Evolutionary conservation across 2,329 filamentous ascomycete genomes (phyloP), one percentile per base, ranked within the genome.

Genomic region (Arthroderma sp.): DNA sequence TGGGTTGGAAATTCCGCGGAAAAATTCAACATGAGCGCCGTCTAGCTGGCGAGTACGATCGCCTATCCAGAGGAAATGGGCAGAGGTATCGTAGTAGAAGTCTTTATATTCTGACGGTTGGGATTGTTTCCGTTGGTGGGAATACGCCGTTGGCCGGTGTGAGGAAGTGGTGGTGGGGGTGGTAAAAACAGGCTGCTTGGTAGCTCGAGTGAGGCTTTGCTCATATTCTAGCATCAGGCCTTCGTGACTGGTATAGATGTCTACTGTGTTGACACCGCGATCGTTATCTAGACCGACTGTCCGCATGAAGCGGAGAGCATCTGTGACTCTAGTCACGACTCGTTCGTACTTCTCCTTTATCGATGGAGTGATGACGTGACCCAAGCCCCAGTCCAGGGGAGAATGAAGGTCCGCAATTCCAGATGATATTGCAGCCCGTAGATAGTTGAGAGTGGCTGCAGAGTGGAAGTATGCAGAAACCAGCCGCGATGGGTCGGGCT

Each of bases 51-150:
- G 79, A 1, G 91, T 98, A 52, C 91, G 84, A 65, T 98, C 91
- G 44, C 91, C 91, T 56, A 98, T 93, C 91, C 91, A 98, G 62
- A 98, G 75, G 70, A 98, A 96, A 62, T 98, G 91, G 0, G 86
- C 86, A 4, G 86, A 94, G 0, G 89, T 96, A 66, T 94, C 83
- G 69, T 93, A 96, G 74, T 85, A 93, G 57, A 81, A 79, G 57
- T 76, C 77, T 10, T 64, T 61, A 42, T 66, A 53, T 58, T 52
- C 42, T 56, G 36, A 56, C 51, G 30, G 58, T 59, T 40, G 56
- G 51, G 4, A 56, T 48, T 9, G 48, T 37, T 45, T 58, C 50
- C 52, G 56, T 46, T 39, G 34, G 37, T 49, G 52, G 38, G 34
- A 43, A 29, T 41, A 49, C 7, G 50, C 46, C 29, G 40, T 33